These are phyloP conservation scores for Rhododendron kiyosumense DNA, from an alignment of 148 eudicot species.

Conservation along the genomic window DNA sequence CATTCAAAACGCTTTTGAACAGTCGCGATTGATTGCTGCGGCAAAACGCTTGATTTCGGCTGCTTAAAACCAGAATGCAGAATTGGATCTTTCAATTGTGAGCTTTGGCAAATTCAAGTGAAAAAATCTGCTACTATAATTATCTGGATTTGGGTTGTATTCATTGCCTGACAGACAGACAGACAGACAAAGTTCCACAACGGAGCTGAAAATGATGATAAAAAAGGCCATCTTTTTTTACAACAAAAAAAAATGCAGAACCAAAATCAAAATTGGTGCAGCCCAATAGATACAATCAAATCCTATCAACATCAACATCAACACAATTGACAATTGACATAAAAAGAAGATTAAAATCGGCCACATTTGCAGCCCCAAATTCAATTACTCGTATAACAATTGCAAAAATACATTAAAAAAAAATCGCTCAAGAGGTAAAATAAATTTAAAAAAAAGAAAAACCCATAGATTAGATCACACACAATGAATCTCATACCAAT, in stretches of 20 bases:
- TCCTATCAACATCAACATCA: background rate
- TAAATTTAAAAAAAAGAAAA: background rate
- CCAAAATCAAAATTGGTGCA: background rate
- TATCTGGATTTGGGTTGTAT: background rate
- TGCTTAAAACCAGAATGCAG: background rate
- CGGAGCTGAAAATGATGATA: background rate
- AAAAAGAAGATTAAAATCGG: slow-evolving; percentile 1
- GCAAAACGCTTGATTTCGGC: too few relatives aligned
- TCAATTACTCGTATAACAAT: slow-evolving; percentile 13
- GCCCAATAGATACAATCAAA: too few relatives aligned
- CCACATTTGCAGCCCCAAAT: slow-evolving; percentile 14
- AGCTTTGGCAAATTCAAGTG: background rate
- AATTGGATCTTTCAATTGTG: background rate
- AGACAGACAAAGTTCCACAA: background rate
- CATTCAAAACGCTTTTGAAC: too few relatives aligned
- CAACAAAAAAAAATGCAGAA: background rate
- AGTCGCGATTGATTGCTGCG: too few relatives aligned
- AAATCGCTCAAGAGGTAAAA: background rate
- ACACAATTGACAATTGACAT: background rate
- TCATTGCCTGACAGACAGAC: background rate
- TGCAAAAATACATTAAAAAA: slow-evolving; percentile 1
- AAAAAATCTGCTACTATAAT: background rate
- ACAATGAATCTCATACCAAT: slow-evolving; percentile 17
- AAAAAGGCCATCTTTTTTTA: background rate
- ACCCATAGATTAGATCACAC: background rate